phyloP scores from a whole-genome alignment of 176 grass and related monocot species.

The Puccinellia tenuiflora region DNA sequence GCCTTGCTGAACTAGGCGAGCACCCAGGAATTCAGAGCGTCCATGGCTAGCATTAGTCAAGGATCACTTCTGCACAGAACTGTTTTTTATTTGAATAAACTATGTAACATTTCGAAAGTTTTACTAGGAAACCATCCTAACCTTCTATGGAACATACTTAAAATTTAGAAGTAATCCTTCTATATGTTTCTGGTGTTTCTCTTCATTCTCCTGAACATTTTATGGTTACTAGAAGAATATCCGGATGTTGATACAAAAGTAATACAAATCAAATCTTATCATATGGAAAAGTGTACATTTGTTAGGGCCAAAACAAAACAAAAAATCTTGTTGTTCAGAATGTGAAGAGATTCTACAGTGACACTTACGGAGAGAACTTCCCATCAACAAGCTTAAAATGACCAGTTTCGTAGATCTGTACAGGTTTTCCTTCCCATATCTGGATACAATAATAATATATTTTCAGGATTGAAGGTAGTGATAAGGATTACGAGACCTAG shows the following conservation, averaged over 20 bases:
- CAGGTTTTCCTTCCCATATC: conserved; percentile 99
- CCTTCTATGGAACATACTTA: neutral
- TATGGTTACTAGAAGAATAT: neutral
- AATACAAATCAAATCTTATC: neutral
- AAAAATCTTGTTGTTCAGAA: neutral
- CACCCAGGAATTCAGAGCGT: neutral
- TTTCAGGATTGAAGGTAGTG: conserved; percentile 9
- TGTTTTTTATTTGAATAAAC: neutral
- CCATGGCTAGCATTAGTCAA: neutral
- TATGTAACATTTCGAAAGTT: neutral
- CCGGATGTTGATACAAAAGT: neutral
- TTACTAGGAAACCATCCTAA: neutral
- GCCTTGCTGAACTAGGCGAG: neutral
- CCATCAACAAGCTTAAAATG: conserved; percentile 98
- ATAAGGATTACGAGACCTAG: conserved; percentile 1
- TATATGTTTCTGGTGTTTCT: neutral
- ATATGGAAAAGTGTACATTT: neutral
- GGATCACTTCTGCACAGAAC: neutral
- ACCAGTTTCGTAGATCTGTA: conserved; percentile 89
- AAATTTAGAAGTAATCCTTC: neutral
- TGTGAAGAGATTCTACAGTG: conserved; percentile 18
- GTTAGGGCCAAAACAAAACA: neutral
- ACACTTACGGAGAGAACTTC: conserved; percentile 98
- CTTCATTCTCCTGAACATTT: neutral
- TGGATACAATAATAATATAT: conserved; percentile 37